Evolutionary conservation across 2,329 filamentous ascomycete species (phyloP), one percentile per base, ranked within the genome.

Genomic region (Hypoxylon sp.): DNA sequence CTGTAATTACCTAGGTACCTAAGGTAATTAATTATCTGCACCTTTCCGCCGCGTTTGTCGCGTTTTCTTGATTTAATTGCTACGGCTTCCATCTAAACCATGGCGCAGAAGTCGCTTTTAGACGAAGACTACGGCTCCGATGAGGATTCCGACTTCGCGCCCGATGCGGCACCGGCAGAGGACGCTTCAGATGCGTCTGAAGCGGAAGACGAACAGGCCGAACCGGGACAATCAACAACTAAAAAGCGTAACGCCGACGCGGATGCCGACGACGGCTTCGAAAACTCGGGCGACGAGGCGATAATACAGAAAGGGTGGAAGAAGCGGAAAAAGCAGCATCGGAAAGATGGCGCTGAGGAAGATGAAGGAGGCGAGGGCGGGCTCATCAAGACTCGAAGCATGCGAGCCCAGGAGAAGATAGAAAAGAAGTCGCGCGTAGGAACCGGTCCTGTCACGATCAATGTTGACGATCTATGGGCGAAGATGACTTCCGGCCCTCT

Each of bases 91-190:
- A 6, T 20, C 4, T 17, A 28, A 56, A 78, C 65, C 54, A 86
- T 85, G 83, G 70, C 79, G 11, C 71, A 77, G 49, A 80, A 82
- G 49, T 74, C 77, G 19, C 68, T 75, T 57, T 72, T 74, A 50
- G 79, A 82, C 53, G 82, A 84, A 17, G 82, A 86, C 30, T 92
- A 92, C 71, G 86, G 83, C 15, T 91, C 89, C 1, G 89, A 89
- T 3, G 87, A 92, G 68, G 90, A 93, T 73, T 91, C 89, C 8
- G 89, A 92, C 73, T 92, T 92, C 65, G 85, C 88, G 22, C 86
- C 85, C n/a, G 87, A 87, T 47, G 80, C 81, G 17, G 82, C 73
- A 26, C 71, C 77, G 37, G 75, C 77, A n/a, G 81, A 80, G 30
- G 82, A 79, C 15, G 80, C 77, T 13, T 82, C 81, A 0, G 81